Percentiles rank a stretch among this genome's conserved stretches.
Evolutionary conservation across 257 asterid genomes (phyloP).

Genomic region (Striga asiatica): DNA sequence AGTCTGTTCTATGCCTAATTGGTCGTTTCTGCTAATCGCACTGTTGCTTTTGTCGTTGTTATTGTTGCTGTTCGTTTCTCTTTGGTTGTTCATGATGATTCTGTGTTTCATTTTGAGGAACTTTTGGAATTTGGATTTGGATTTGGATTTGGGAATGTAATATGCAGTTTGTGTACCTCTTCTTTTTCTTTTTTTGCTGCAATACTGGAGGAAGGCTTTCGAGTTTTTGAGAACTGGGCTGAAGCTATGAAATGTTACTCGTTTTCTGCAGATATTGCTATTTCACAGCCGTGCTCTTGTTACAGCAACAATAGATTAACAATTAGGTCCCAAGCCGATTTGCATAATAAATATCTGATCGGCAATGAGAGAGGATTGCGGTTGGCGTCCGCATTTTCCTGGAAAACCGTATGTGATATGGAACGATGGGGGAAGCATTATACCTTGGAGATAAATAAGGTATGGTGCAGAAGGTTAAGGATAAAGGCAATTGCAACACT

Average conservation of each 20-base stretch:
- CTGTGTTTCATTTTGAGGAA: too few species aligned
- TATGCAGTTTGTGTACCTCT: background rate
- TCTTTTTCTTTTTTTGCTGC: background rate
- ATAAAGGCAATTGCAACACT: constrained; percentile 64
- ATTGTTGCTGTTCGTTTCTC: background rate
- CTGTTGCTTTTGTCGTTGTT: background rate
- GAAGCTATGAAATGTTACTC: constrained; percentile 7
- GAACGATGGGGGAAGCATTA: constrained; percentile 20
- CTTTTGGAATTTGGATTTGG: too few species aligned
- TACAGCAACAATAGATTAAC: constrained; percentile 37
- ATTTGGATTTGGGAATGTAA: background rate
- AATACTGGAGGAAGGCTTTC: background rate
- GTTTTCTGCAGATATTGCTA: constrained; percentile 67
- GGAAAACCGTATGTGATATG: constrained; percentile 28
- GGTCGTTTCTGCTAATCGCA: background rate
- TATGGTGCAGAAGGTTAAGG: constrained; percentile 36
- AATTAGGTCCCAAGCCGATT: constrained; percentile 33
- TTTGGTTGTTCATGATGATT: background rate
- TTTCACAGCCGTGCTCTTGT: constrained; percentile 68
- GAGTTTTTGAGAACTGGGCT: background rate
- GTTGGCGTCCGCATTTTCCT: constrained; percentile 26
- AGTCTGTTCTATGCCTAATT: background rate
- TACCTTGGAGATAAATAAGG: constrained; percentile 25
- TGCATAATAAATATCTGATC: constrained; percentile 20
- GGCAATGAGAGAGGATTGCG: constrained; percentile 42